phyloP scores from a whole-genome alignment of 2,329 filamentous ascomycete species.

The Allantophomopsis cytisporea region DNA sequence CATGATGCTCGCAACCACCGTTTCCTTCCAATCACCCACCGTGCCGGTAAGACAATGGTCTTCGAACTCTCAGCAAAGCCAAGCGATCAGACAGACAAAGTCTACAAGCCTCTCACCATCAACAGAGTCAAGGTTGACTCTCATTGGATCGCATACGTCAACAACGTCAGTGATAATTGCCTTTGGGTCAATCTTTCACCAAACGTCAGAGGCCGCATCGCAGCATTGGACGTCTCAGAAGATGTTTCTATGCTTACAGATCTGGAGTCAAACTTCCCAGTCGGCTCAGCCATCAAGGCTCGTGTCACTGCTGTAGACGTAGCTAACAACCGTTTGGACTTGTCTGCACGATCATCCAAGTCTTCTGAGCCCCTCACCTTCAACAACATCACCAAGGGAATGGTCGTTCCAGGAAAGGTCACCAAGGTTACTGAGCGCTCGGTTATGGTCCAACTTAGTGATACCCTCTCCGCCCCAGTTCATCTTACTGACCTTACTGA shows the following conservation, averaged over 20 bases:
- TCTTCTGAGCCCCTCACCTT: conserved; percentile 48
- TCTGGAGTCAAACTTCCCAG: conserved; percentile 66
- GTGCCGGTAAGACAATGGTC: conserved; percentile 62
- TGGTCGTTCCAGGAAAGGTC: conserved; percentile 71
- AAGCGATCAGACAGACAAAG: conserved; percentile 34
- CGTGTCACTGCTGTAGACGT: conserved; percentile 64
- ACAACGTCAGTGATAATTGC: conserved; percentile 69
- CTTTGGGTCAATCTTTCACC: conserved; percentile 89
- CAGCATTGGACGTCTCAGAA: conserved; percentile 73
- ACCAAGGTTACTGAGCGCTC: conserved; percentile 78
- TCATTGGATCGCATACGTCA: conserved; percentile 71
- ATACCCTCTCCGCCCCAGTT: conserved; percentile 65
- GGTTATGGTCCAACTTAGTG: conserved; percentile 74
- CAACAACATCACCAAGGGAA: conserved; percentile 60
- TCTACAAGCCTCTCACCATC: conserved; percentile 53
- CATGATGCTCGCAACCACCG: conserved; percentile 85
- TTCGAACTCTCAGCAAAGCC: conserved; percentile 79
- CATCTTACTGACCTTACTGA: conserved; percentile 75
- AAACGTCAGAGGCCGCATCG: conserved; percentile 72
- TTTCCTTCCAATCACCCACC: conserved; percentile 84
- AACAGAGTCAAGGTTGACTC: conserved; percentile 61
- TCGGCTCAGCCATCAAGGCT: conserved; percentile 79
- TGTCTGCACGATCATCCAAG: conserved; percentile 58
- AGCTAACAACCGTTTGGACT: conserved; percentile 63
- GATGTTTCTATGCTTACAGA: conserved; percentile 70